Conservation (phyloP, 257 asterid genomes). For the Forsythia viridissima region DNA sequence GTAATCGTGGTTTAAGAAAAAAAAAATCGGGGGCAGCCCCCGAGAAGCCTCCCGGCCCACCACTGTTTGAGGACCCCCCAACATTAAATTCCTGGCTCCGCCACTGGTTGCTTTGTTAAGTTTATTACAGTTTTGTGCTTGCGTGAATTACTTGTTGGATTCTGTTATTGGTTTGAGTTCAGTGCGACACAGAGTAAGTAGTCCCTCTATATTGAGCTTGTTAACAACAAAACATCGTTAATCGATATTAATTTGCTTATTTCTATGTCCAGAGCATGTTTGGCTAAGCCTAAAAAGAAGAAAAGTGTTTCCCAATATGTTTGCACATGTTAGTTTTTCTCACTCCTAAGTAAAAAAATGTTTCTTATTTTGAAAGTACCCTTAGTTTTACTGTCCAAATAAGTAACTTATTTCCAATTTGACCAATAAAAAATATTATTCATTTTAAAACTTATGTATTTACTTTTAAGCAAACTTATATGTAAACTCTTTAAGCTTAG, state of each 20-base stretch:
- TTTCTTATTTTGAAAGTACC: not conserved
- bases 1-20: too few species aligned
- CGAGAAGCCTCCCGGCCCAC: too few species aligned
- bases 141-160: not conserved
- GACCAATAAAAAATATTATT: not conserved
- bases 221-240: not conserved
- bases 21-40: too few species aligned
- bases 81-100: too few species aligned
- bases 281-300: not conserved
- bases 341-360: not conserved
- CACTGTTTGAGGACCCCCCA: too few species aligned
- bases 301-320: not conserved
- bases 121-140: not conserved
- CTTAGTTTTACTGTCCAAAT: not conserved
- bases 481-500: not conserved
- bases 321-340: not conserved
- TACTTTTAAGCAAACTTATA: not conserved
- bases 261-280: not conserved
- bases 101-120: not conserved
- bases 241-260: not conserved
- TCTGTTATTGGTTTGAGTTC: not conserved
- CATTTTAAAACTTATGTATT: not conserved
- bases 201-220: not conserved
- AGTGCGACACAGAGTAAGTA: not conserved
- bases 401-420: not conserved